Conservation (phyloP, 2,329 filamentous ascomycete species). For the Cladophialophora chaetospira region DNA sequence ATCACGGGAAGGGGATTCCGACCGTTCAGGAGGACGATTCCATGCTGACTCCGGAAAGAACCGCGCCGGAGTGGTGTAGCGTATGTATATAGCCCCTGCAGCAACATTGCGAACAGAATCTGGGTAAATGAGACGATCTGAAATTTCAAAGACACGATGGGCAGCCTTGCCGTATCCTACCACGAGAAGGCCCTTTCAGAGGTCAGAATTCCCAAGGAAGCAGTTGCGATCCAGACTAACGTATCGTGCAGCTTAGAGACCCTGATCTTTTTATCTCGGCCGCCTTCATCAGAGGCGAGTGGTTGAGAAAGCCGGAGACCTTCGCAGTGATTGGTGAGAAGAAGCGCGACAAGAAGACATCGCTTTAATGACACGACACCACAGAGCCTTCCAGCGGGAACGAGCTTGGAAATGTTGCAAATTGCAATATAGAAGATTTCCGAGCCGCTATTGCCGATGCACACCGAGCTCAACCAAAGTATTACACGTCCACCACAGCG, state of each 20-base stretch:
- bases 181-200: slow-evolving; percentile 1
- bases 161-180: slow-evolving; percentile 7
- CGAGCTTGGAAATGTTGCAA: slow-evolving; percentile 28
- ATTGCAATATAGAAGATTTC: slow-evolving; percentile 30
- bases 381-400: slow-evolving; percentile 30
- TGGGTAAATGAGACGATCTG: too few species aligned
- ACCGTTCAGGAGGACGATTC: neutral
- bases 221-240: neutral
- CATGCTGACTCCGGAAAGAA: neutral
- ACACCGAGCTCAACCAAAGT: slow-evolving; percentile 35
- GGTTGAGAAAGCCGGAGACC: slow-evolving; percentile 5
- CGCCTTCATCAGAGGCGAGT: slow-evolving; percentile 16
- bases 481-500: slow-evolving; percentile 41
- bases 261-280: slow-evolving; percentile 14
- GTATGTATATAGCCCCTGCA: neutral
- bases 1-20: neutral
- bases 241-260: slow-evolving; percentile 1
- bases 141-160: slow-evolving; percentile 10
- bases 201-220: neutral
- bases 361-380: neutral
- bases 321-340: slow-evolving; percentile 16
- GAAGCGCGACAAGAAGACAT: neutral
- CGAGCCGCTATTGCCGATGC: slow-evolving; percentile 30
- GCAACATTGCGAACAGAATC: neutral
- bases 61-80: neutral